These are phyloP conservation scores for Raffaelea deltoideospora DNA, from an alignment of 2,329 filamentous ascomycete species.

Conservation along the genomic window DNA sequence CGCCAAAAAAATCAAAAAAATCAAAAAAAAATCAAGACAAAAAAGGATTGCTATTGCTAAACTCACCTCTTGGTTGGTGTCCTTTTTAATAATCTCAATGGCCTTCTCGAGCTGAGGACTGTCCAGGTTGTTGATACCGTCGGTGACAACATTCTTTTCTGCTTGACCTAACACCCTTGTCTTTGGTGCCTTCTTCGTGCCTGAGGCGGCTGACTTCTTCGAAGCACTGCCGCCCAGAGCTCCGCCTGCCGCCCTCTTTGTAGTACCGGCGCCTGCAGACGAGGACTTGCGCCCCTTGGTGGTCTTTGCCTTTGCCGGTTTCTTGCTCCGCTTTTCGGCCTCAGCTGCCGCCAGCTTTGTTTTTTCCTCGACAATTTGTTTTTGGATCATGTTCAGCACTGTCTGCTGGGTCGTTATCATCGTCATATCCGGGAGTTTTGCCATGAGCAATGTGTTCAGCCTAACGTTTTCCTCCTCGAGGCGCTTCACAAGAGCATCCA, in stretches of 20 bases:
- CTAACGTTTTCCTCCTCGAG: conserved; percentile 42
- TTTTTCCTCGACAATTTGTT: conserved; percentile 60
- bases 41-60: too few relatives aligned
- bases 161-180: conserved; percentile 54
- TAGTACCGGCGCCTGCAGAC: conserved; percentile 3
- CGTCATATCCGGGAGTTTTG: conserved; percentile 33
- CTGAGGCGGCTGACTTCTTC: conserved; percentile 19
- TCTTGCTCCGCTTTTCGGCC: conserved; percentile 43
- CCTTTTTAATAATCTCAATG: conserved; percentile 79
- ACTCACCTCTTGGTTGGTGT: conserved; percentile 61
- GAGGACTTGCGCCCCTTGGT: conserved; percentile 37
- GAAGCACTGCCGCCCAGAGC: conserved; percentile 2
- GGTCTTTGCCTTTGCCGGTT: conserved; percentile 32
- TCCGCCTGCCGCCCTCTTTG: conserved; percentile 11
- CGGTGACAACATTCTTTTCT: conserved; percentile 85
- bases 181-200: conserved; percentile 30
- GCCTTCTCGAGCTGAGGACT: conserved; percentile 64
- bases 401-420: conserved; percentile 42
- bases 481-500: conserved; percentile 37
- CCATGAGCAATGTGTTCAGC: conserved; percentile 35
- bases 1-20: not conserved
- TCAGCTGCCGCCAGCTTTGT: conserved; percentile 38
- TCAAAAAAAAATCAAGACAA: not conserved
- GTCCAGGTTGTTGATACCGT: conserved; percentile 67
- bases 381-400: conserved; percentile 50